phyloP scores from a whole-genome alignment of 106 monocot species.

The Platanthera guangdongensis region DNA sequence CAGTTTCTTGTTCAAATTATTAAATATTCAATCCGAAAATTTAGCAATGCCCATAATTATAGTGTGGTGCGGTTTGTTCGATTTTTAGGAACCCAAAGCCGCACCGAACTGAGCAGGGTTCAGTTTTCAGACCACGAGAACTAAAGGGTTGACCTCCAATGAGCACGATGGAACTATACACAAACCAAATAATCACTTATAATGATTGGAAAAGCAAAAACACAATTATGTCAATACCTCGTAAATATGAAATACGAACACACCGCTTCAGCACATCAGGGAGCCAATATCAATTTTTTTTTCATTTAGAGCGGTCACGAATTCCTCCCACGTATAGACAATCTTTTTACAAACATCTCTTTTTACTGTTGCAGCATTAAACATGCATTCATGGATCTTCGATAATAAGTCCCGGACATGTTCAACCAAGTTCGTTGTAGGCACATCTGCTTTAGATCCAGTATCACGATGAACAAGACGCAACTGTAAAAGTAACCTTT shows the following conservation, averaged over 20 bases:
- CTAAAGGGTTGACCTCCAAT: too few species aligned
- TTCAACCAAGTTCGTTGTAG: conserved; percentile 48
- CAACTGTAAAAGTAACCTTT: conserved; percentile 29
- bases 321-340: conserved; percentile 79
- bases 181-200: too few species aligned
- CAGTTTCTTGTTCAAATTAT: too few species aligned
- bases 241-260: not conserved
- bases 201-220: too few species aligned
- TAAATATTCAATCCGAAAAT: too few species aligned
- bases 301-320: conserved; percentile 60
- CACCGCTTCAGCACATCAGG: conserved; percentile 99
- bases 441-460: conserved; percentile 67
- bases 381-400: conserved; percentile 60
- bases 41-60: too few species aligned
- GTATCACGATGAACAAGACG: conserved; percentile 86
- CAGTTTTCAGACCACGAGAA: too few species aligned
- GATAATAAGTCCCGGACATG: conserved; percentile 46
- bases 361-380: conserved; percentile 69
- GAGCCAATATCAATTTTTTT: conserved; percentile 83
- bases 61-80: too few species aligned
- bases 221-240: too few species aligned
- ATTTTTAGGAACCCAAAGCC: too few species aligned
- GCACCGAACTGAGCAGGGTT: too few species aligned
- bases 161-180: too few species aligned
- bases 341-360: conserved; percentile 76